A percentile compares a stretch with the other conserved stretches of the same genome.
Conservation (phyloP, 106 monocot genomes). For the Ottelia alismoides region DNA sequence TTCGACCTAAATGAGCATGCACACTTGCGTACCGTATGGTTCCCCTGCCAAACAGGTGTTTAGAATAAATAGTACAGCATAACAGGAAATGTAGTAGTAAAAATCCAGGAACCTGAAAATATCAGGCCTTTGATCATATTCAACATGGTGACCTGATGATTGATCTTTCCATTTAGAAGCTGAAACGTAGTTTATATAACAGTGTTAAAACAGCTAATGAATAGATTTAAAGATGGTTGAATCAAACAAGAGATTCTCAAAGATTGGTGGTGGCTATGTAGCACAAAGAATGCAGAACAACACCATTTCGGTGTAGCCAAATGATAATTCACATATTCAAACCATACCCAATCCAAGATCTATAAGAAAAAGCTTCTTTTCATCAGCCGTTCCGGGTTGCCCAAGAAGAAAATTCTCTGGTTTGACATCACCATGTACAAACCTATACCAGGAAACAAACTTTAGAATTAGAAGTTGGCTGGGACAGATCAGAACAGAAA, state of each 20-base stretch:
- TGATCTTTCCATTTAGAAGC: conserved; percentile 89
- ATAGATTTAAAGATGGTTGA: background rate
- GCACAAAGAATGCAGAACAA: background rate
- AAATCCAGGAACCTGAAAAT: conserved; percentile 60
- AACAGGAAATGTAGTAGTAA: background rate
- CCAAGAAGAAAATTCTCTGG: conserved; percentile 98
- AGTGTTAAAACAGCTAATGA: background rate
- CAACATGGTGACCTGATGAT: conserved; percentile 87
- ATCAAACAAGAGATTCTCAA: background rate
- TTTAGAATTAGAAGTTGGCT: background rate
- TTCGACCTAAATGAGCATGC: conserved; percentile 96
- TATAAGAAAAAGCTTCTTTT: conserved; percentile 95
- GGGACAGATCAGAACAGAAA: background rate
- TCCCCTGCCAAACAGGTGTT: conserved; percentile 41
- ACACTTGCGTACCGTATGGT: conserved; percentile 98
- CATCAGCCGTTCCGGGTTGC: conserved; percentile 80
- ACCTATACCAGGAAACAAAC: conserved; percentile 26
- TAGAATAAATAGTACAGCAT: background rate
- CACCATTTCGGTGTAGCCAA: background rate
- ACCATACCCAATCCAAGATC: conserved; percentile 89
- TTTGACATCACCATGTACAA: conserved; percentile 99
- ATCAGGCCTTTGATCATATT: conserved; percentile 97
- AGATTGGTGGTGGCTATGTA: background rate
- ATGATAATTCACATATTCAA: background rate
- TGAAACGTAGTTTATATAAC: conserved; percentile 7